phyloP scores from a whole-genome alignment of 1,139 yeast genomes.

The Candida neerlandica region DNA sequence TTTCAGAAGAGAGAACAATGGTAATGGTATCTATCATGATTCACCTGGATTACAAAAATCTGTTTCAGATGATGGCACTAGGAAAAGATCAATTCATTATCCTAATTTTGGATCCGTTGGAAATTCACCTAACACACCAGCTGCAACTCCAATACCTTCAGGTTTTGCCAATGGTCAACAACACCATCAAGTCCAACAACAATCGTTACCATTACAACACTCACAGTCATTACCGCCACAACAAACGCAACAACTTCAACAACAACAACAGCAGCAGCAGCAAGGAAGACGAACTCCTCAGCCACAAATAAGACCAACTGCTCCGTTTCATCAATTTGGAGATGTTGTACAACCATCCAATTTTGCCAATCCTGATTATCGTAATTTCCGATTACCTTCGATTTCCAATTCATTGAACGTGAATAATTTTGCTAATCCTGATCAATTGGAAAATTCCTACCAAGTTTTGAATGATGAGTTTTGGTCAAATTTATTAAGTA shows the following conservation, averaged over 20 bases:
- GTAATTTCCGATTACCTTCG: slow-evolving; percentile 13
- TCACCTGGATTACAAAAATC: slow-evolving; percentile 1
- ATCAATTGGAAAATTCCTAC: slow-evolving; percentile 33
- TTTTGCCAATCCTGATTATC: slow-evolving; percentile 5
- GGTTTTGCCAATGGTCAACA: neutral
- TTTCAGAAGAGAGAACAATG: slow-evolving; percentile 17
- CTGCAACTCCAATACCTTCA: neutral
- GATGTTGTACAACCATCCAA: slow-evolving; percentile 3
- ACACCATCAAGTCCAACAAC: neutral
- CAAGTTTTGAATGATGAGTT: slow-evolving; percentile 45
- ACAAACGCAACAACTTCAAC: neutral
- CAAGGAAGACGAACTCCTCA: neutral
- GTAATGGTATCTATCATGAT: neutral
- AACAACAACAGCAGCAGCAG: slow-evolving; percentile 1
- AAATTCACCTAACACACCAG: slow-evolving; percentile 9
- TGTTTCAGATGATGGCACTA: slow-evolving; percentile 5
- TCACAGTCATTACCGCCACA: neutral
- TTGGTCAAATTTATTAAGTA: slow-evolving; percentile 45
- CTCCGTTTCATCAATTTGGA: slow-evolving; percentile 6
- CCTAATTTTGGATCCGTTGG: slow-evolving; percentile 15
- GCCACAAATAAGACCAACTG: neutral
- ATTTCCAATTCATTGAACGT: slow-evolving; percentile 6
- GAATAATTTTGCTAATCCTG: slow-evolving; percentile 16
- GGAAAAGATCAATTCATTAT: neutral
- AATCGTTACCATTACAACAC: too few relatives aligned